Conservation (phyloP, 2,329 filamentous ascomycete genomes). For the Aspergillus felis region DNA sequence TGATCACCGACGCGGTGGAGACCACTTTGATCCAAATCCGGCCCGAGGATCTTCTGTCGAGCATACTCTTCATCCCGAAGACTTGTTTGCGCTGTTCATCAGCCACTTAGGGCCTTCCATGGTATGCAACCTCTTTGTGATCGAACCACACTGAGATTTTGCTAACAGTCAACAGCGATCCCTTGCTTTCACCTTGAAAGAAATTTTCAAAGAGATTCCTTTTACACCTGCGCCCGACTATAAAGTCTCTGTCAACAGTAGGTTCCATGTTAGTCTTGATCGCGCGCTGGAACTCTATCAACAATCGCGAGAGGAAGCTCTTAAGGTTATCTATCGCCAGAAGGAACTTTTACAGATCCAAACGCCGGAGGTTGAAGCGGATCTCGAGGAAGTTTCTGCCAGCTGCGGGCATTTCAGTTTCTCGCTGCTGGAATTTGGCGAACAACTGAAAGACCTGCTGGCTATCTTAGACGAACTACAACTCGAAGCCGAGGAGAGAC, state of each 20-base stretch:
- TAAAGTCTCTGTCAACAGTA: slow-evolving; percentile 69
- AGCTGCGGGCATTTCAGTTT: slow-evolving; percentile 97
- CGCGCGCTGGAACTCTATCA: slow-evolving; percentile 80
- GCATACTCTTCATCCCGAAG: slow-evolving; percentile 53
- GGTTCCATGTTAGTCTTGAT: slow-evolving; percentile 73
- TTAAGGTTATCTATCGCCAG: slow-evolving; percentile 74
- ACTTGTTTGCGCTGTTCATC: slow-evolving; percentile 92
- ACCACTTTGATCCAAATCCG: slow-evolving; percentile 1
- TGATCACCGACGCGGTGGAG: not conserved
- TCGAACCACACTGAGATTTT: not conserved
- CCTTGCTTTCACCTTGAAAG: slow-evolving; percentile 82
- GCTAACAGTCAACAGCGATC: slow-evolving; percentile 59
- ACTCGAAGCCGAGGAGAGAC: slow-evolving; percentile 58
- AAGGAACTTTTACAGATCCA: slow-evolving; percentile 68
- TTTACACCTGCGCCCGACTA: slow-evolving; percentile 67
- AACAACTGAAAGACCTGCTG: slow-evolving; percentile 80
- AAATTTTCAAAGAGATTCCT: slow-evolving; percentile 82
- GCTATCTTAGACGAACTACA: slow-evolving; percentile 83
- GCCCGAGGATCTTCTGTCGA: slow-evolving; percentile 10
- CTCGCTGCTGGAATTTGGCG: slow-evolving; percentile 82
- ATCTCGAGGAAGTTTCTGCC: slow-evolving; percentile 96
- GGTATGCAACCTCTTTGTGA: slow-evolving; percentile 36
- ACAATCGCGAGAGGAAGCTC: slow-evolving; percentile 67
- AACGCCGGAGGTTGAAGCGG: slow-evolving; percentile 75
- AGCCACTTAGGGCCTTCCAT: slow-evolving; percentile 84